These are phyloP conservation scores for Pichia sp. DNA, from an alignment of 1,139 yeast species.

Conservation along the genomic window DNA sequence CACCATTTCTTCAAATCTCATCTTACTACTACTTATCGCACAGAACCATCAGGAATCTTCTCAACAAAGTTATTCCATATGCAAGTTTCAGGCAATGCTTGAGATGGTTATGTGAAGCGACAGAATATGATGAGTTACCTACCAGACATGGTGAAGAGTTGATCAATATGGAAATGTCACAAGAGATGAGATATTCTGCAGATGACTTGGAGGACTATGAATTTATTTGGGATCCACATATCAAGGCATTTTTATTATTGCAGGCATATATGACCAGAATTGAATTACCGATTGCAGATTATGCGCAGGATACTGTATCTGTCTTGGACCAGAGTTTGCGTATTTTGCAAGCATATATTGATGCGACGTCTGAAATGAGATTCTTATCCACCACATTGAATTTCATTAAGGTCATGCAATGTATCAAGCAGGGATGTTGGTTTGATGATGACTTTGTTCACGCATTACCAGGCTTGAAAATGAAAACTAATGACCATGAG, in stretches of 20 bases:
- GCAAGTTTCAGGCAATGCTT: conserved; percentile 68
- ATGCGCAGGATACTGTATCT: conserved; percentile 87
- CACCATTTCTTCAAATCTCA: conserved; percentile 80
- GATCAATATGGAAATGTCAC: conserved; percentile 85
- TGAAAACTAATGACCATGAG: conserved; percentile 23
- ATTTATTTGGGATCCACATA: conserved; percentile 93
- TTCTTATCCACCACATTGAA: conserved; percentile 55
- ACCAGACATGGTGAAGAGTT: conserved; percentile 94
- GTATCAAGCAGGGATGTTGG: conserved; percentile 88
- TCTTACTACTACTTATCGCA: conserved; percentile 94
- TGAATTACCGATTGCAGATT: conserved; percentile 91
- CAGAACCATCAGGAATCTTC: conserved; percentile 70
- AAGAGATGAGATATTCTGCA: conserved; percentile 71
- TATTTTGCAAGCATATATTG: conserved; percentile 87
- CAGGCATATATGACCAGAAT: conserved; percentile 85
- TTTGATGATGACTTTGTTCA: conserved; percentile 69
- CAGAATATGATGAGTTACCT: conserved; percentile 89
- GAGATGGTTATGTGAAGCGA: conserved; percentile 68
- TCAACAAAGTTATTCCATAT: conserved; percentile 45
- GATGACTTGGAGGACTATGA: conserved; percentile 54
- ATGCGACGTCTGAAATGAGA: conserved; percentile 83
- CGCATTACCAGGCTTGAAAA: conserved; percentile 65
- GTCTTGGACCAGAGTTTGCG: conserved; percentile 93
- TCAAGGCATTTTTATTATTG: conserved; percentile 75
- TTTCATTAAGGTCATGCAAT: conserved; percentile 71